Base-by-base conservation (phyloP, 2,329 filamentous ascomycete species). In the Incumbomyces lentus region DNA sequence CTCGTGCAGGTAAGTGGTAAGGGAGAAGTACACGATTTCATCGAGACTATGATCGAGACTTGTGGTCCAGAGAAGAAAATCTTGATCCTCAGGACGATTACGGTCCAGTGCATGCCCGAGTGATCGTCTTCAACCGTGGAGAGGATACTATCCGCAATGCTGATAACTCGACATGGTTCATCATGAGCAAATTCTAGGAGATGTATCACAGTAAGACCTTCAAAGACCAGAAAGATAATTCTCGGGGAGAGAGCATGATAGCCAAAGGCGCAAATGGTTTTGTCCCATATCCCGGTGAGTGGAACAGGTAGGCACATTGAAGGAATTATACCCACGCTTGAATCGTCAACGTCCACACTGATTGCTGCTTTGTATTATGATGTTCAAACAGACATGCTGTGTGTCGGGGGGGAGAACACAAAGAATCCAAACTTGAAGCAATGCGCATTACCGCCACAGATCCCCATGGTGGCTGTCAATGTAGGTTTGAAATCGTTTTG, bases 251-350 rank as follows among this genome's bases (percentile, higher is more conserved):
- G 5, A 35, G 32, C 4, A 36, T 26, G 13, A 29, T 37, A 5
- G 31, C 33, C 2, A 11, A 16, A 3, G 41, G 33, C 2, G 11
- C 41, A 17, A 44, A 36, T 13, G 41, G 41, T 13, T 17, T 18
- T 37, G 42, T 45, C 17, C 33, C 33, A 16, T 38, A 45, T 32
- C 42, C 33, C 7, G 22, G 33, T 11, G 30, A 42, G 42, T 14
- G 12, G 16, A 35, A 26, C 22, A n/a, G n/a, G n/a, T n/a, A n/a
- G n/a, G n/a, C n/a, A n/a, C n/a, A n/a, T n/a, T n/a, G n/a, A n/a
- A n/a, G n/a, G n/a, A n/a, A n/a, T n/a, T n/a, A n/a, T n/a, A n/a
- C n/a, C n/a, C n/a, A n/a, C n/a, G n/a, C n/a, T n/a, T n/a, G n/a
- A n/a, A n/a, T n/a, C n/a, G n/a, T n/a, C n/a, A n/a, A n/a, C n/a